Conservation (phyloP, 2,329 filamentous ascomycete species). For the Bipolaris victoriae region DNA sequence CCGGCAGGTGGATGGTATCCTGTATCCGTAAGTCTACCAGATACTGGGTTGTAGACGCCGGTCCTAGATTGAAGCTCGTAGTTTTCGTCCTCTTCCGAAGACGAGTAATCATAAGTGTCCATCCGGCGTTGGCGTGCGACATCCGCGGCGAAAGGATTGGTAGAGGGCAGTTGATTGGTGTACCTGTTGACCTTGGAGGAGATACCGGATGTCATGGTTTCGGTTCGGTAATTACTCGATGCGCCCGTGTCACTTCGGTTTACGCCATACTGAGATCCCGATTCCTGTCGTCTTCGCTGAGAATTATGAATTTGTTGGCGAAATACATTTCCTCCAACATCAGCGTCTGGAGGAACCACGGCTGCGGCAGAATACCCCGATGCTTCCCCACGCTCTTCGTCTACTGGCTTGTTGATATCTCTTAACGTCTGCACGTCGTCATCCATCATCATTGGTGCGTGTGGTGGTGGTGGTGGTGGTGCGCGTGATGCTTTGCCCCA, state of each 20-base stretch:
- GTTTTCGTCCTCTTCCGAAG: conserved; percentile 48
- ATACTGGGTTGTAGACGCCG: conserved; percentile 42
- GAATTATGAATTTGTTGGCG: conserved; percentile 48
- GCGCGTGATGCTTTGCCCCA: conserved; percentile 57
- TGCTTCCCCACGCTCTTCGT: conserved; percentile 43
- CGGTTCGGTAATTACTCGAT: conserved; percentile 37
- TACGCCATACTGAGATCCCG: conserved; percentile 31
- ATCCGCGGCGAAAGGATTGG: conserved; percentile 42
- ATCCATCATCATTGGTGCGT: conserved; percentile 31
- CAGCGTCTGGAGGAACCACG: conserved; percentile 23
- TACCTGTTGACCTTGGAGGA: conserved; percentile 43
- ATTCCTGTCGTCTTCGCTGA: conserved; percentile 43
- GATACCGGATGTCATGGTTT: conserved; percentile 33
- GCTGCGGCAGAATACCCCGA: conserved; percentile 39
- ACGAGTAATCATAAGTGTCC: conserved; percentile 48
- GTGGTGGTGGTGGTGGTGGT: conserved; percentile 35
- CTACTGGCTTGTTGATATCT: conserved; percentile 32
- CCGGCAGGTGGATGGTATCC: conserved; percentile 43
- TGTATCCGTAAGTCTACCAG: conserved; percentile 43
- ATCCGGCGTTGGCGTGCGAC: conserved; percentile 33
- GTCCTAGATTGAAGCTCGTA: conserved; percentile 44
- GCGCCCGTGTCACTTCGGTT: conserved; percentile 41
- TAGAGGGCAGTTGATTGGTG: conserved; percentile 40
- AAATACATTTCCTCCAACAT: conserved; percentile 45
- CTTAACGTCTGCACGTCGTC: conserved; percentile 44